Conservation (phyloP, 441 rosid genomes). For the Croton setiger region DNA sequence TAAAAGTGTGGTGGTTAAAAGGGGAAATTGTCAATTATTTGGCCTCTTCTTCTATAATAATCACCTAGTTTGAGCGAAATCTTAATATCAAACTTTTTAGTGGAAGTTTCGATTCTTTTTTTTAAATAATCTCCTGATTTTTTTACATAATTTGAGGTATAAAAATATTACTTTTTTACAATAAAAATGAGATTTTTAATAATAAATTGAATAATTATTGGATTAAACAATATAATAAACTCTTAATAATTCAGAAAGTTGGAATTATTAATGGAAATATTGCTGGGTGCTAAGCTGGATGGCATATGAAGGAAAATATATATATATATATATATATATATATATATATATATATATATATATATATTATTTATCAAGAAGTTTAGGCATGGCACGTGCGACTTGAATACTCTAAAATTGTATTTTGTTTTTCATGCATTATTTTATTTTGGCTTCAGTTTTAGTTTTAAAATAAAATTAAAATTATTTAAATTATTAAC, state of each 20-base stretch:
- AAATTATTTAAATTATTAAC: background rate
- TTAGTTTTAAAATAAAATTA: background rate
- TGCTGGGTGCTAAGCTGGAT: conserved; percentile 15
- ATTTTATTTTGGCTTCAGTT: background rate
- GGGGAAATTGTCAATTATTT: background rate
- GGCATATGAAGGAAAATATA: background rate
- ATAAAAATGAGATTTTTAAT: too few species aligned
- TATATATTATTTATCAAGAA: too few species aligned
- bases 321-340: too few species aligned
- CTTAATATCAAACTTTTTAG: background rate
- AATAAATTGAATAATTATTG: background rate
- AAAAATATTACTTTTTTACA: too few species aligned
- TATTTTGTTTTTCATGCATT: background rate
- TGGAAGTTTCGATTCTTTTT: background rate
- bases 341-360: too few species aligned
- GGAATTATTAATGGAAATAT: background rate
- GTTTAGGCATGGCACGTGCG: background rate
- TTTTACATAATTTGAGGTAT: background rate
- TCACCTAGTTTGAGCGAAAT: background rate
- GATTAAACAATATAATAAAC: background rate
- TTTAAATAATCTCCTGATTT: background rate
- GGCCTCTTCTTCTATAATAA: too few species aligned
- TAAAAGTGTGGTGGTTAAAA: too few species aligned
- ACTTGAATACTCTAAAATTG: background rate
- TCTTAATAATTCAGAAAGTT: conserved; percentile 4